Conservation (phyloP, 805 yeast species). For the Torulaspora gathmanii region DNA sequence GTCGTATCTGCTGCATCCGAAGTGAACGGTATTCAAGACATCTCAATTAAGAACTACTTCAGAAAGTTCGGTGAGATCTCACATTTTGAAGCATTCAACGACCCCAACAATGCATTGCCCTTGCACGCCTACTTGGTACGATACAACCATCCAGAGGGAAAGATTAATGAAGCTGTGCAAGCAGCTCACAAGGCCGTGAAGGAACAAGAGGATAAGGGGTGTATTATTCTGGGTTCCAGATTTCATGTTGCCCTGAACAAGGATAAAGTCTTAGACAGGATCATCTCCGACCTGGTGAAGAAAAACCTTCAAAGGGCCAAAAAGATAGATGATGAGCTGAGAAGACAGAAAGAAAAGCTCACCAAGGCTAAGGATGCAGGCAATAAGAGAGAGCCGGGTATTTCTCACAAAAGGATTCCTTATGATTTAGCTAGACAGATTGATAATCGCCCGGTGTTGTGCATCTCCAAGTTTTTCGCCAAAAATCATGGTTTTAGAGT, state of each 20-base stretch:
- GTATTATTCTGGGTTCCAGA: conserved; percentile 46
- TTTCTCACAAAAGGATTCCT: conserved; percentile 39
- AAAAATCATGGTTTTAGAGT: conserved; percentile 47
- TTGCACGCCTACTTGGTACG: conserved; percentile 63
- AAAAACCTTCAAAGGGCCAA: conserved; percentile 40
- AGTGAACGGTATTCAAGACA: conserved; percentile 18
- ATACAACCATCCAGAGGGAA: conserved; percentile 53
- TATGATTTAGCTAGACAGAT: conserved; percentile 45
- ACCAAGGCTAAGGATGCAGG: conserved; percentile 1
- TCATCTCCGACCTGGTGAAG: conserved; percentile 31
- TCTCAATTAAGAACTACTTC: conserved; percentile 46
- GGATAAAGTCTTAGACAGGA: conserved; percentile 37
- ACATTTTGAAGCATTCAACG: conserved; percentile 55
- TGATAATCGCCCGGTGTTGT: conserved; percentile 53
- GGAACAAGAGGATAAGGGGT: conserved; percentile 39
- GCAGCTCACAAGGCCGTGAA: conserved; percentile 45
- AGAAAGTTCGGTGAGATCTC: conserved; percentile 59
- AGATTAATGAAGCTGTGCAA: conserved; percentile 45
- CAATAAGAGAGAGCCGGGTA: conserved; percentile 9
- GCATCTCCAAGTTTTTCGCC: conserved; percentile 50
- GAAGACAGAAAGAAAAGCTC: conserved; percentile 21
- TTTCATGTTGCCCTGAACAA: conserved; percentile 51
- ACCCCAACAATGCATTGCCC: conserved; percentile 74
- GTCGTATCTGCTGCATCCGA: conserved; percentile 53
- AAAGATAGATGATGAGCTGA: conserved; percentile 33